Base-by-base conservation (phyloP, 2,329 filamentous ascomycete genomes). In the Diplodia scrobiculata region DNA sequence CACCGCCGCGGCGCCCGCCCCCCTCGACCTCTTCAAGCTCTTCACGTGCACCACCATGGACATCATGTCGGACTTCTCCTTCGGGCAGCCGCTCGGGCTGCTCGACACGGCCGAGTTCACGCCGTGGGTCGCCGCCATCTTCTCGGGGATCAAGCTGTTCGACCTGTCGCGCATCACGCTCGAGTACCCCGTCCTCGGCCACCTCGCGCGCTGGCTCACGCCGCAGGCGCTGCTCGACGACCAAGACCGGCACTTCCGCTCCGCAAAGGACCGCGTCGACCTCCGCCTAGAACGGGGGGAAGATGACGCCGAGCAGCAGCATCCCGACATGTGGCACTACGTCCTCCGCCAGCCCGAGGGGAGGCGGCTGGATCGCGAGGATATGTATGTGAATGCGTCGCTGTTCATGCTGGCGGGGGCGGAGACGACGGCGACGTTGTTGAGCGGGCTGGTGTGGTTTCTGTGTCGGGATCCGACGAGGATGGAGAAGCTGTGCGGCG, bases 11-110 rank as follows among this genome's bases (percentile, higher is more conserved):
- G 21, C 21, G 21, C 21, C 21, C 36, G 27, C 36, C 19, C 45
- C n/a, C 27, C 32, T 19, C 27, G 59, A 52, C 29, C n/a, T 36
- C 48, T 13, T 53, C 41, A 45, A n/a, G 7, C 41, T 45, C 17
- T 7, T 45, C 41, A 45, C 41, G 17, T 45, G 41, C 41, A 10
- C 41, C 0, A 45, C 41, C 5, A 45, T 63, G 21, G 60, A 63
- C 25, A 34, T 63, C n/a, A 38, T 41, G 7, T 72, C 72, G 6
- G 73, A 75, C 50, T 59, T 76, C 2, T 63, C 70, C 3, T 74
- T 75, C 58, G 73, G 68, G 21, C 71, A 74, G 62, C 68, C 72
- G 0, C 73, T 74, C 50, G 72, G 68, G 34, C 69, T 71, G 29
- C 66, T 75, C 5, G 41, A 0, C n/a, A 14, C 19, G 7, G 51